Percentiles rank a stretch among this genome's conserved stretches.
Evolutionary conservation across 176 grass and related monocot genomes (phyloP).

Genomic region (Urochloa ruziziensis): DNA sequence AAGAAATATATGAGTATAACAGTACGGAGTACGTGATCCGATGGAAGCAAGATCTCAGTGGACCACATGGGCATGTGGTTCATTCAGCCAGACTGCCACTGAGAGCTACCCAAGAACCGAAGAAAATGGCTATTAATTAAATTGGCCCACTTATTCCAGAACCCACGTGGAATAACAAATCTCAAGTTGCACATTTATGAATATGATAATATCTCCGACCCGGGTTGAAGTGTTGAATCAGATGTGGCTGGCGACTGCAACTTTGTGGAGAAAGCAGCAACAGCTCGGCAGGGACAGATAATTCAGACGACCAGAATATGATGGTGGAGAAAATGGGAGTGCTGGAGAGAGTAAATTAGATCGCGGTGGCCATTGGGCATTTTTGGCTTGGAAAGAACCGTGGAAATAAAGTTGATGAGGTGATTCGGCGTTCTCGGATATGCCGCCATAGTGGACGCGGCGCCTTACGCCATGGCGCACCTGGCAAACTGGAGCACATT

Average conservation of each 20-base stretch:
- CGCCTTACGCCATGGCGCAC: slow-evolving; percentile 31
- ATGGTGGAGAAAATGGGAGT: background rate
- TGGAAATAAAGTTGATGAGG: slow-evolving; percentile 2
- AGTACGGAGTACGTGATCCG: slow-evolving; percentile 9
- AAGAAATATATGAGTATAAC: background rate
- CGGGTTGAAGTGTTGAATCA: too few species aligned
- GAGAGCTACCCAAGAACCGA: background rate
- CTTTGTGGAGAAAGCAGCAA: slow-evolving; percentile 38
- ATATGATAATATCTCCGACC: background rate
- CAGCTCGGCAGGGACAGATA: slow-evolving; percentile 22
- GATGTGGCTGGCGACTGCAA: background rate
- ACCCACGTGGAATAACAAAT: slow-evolving; percentile 19
- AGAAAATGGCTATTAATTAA: background rate
- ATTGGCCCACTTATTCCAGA: background rate
- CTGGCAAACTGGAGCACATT: background rate
- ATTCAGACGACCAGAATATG: background rate
- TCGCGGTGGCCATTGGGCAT: background rate
- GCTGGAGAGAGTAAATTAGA: background rate
- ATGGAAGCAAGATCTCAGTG: slow-evolving; percentile 33
- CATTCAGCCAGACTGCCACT: background rate
- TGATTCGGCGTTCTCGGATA: background rate
- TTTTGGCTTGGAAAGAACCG: background rate
- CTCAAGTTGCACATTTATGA: slow-evolving; percentile 2
- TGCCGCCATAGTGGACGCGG: slow-evolving; percentile 17
- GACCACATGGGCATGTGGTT: slow-evolving; percentile 31